phyloP scores from a whole-genome alignment of 768 basidiomycete species.

The Infundibulicybe gibba region DNA sequence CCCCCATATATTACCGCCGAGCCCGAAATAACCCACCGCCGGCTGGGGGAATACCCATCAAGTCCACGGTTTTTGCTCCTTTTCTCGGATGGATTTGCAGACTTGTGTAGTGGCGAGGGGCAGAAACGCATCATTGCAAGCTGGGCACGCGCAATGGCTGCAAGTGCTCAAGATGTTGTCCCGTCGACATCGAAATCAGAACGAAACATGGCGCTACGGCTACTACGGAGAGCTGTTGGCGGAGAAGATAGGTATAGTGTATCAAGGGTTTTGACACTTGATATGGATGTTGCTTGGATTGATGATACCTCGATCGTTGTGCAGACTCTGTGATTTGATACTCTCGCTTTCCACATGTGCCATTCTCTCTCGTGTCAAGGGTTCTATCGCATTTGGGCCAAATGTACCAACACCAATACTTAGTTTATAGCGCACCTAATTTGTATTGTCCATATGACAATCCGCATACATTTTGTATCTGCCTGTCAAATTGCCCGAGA shows the following conservation, averaged over 20 bases:
- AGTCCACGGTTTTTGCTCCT: conserved; percentile 54
- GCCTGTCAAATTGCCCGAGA: too few relatives aligned
- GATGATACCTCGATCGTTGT: conserved; percentile 69
- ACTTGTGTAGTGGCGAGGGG: conserved; percentile 48
- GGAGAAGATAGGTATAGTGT: conserved; percentile 51
- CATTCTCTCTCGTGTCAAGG: too few relatives aligned
- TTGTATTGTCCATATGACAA: too few relatives aligned
- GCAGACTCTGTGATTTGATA: conserved; percentile 41
- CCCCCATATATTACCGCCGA: conserved; percentile 65
- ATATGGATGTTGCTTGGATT: conserved; percentile 64
- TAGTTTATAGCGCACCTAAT: too few relatives aligned
- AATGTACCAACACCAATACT: too few relatives aligned
- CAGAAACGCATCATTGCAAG: conserved; percentile 42
- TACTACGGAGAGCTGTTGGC: conserved; percentile 55
- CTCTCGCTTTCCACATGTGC: too few relatives aligned
- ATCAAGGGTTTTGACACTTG: conserved; percentile 57
- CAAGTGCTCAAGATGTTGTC: conserved; percentile 12
- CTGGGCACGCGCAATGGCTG: conserved; percentile 47
- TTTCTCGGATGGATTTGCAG: conserved; percentile 65
- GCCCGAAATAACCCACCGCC: conserved; percentile 61
- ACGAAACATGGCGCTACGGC: conserved; percentile 51
- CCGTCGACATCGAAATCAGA: conserved; percentile 15
- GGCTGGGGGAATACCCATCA: conserved; percentile 20
- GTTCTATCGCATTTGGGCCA: too few relatives aligned
- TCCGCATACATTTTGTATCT: too few relatives aligned